phyloP scores from a whole-genome alignment of 2,329 filamentous ascomycete species.

The Exserohilum rostratum region DNA sequence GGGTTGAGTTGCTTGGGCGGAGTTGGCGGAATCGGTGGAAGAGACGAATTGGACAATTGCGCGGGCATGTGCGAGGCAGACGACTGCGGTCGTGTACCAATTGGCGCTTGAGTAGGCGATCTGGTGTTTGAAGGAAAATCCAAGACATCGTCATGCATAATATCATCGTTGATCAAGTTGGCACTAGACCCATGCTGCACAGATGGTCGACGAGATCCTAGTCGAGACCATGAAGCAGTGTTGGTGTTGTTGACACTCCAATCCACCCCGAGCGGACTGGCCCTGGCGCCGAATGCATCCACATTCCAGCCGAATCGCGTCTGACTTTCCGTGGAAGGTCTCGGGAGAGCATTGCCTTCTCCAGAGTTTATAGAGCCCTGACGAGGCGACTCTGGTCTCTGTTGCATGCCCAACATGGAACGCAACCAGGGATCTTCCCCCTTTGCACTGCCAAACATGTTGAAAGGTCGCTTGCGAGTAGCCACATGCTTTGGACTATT shows the following conservation, averaged over 20 bases:
- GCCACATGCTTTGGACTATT: constrained; percentile 47
- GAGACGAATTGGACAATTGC: constrained; percentile 12
- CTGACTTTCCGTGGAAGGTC: constrained; percentile 49
- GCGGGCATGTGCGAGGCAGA: constrained; percentile 56
- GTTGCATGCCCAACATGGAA: constrained; percentile 50
- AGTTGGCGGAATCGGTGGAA: constrained; percentile 51
- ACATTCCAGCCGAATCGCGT: constrained; percentile 48
- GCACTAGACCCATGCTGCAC: constrained; percentile 77
- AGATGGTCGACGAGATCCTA: constrained; percentile 80
- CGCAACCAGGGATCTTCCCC: constrained; percentile 55
- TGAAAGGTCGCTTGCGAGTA: constrained; percentile 56
- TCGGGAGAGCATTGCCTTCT: constrained; percentile 42
- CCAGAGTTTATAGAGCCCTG: constrained; percentile 71
- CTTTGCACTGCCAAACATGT: constrained; percentile 59
- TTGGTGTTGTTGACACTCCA: constrained; percentile 46
- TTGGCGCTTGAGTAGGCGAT: constrained; percentile 66
- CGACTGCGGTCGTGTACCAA: constrained; percentile 76
- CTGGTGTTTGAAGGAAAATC: constrained; percentile 57
- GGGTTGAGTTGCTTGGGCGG: constrained; percentile 73
- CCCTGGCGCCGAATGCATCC: constrained; percentile 48
- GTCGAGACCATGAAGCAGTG: constrained; percentile 69
- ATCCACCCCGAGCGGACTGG: constrained; percentile 52
- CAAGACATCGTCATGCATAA: constrained; percentile 56
- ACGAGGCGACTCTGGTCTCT: constrained; percentile 60
- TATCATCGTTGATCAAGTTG: constrained; percentile 61